Percentiles rank a stretch among this genome's conserved stretches.
phyloP scores from a whole-genome alignment of 257 asterid species.

The Plectranthus barbatus region DNA sequence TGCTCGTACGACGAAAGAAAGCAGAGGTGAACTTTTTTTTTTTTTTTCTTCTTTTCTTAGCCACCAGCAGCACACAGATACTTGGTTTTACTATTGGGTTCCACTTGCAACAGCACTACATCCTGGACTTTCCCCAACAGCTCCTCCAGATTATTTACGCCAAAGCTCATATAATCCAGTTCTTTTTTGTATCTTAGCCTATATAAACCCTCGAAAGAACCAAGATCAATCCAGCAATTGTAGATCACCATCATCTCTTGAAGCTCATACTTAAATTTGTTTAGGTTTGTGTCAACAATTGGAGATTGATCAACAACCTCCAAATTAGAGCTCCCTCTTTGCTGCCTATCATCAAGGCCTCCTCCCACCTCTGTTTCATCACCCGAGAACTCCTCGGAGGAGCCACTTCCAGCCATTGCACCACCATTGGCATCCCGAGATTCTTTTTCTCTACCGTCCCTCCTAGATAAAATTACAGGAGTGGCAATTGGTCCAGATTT shows the following conservation, averaged over 20 bases:
- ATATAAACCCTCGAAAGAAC: slow-evolving; percentile 63
- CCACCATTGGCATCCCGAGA: no score
- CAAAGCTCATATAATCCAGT: slow-evolving; percentile 56
- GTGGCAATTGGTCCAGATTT: slow-evolving; percentile 34
- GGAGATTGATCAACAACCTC: slow-evolving; percentile 3
- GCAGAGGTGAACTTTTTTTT: not conserved
- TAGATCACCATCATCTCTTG: slow-evolving; percentile 87
- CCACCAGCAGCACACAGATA: slow-evolving; percentile 53
- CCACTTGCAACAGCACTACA: slow-evolving; percentile 69
- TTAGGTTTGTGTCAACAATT: slow-evolving; percentile 25
- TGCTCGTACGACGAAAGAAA: not conserved
- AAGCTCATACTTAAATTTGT: slow-evolving; percentile 65
- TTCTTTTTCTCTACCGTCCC: slow-evolving; percentile 39
- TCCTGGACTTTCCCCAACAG: slow-evolving; percentile 61
- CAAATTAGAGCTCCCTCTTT: slow-evolving; percentile 18
- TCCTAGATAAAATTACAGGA: slow-evolving; percentile 28
- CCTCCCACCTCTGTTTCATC: slow-evolving; percentile 43
- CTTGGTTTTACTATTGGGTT: slow-evolving; percentile 56
- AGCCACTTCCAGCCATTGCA: no score
- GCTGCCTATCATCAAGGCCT: slow-evolving; percentile 12
- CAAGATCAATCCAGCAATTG: slow-evolving; percentile 60
- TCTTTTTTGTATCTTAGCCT: slow-evolving; percentile 70
- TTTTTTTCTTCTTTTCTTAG: slow-evolving; percentile 29
- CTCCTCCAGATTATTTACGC: slow-evolving; percentile 67
- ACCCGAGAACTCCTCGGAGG: slow-evolving; percentile 43